Percentiles rank a stretch among this genome's conserved stretches.
Evolutionary conservation across 805 yeast genomes (phyloP).

Genomic region (Millerago galiae): DNA sequence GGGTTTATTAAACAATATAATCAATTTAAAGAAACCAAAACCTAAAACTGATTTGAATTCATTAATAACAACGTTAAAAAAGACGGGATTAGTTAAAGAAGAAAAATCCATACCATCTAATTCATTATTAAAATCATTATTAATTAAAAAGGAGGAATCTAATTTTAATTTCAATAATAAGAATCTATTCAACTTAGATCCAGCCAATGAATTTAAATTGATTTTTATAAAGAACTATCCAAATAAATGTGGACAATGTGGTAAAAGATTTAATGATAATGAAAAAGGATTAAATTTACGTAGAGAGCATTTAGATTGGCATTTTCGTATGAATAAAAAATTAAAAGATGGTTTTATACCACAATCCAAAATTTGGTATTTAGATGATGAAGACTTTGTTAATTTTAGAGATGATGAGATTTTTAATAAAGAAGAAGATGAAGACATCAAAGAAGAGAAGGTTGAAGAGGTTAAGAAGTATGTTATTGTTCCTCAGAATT

Average conservation of each 20-base stretch:
- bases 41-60: conserved; percentile 7
- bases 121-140: conserved; percentile 6
- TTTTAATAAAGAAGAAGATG: conserved; percentile 9
- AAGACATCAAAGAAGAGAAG: conserved; percentile 10
- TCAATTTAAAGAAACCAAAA: conserved; percentile 13
- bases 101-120: conserved; percentile 6
- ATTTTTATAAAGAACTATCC: conserved; percentile 35
- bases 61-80: conserved; percentile 14
- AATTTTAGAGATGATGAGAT: conserved; percentile 64
- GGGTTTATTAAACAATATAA: conserved; percentile 15
- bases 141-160: conserved; percentile 10
- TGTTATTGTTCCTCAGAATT: conserved; percentile 62
- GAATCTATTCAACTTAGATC: conserved; percentile 28
- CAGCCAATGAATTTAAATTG: conserved; percentile 33
- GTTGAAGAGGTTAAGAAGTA: conserved; percentile 29
- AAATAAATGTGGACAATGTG: conserved; percentile 83
- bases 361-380: conserved; percentile 79
- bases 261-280: conserved; percentile 70
- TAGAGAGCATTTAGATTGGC: conserved; percentile 88
- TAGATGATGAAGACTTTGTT: conserved; percentile 67
- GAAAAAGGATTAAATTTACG: conserved; percentile 45
- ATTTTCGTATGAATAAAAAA: conserved; percentile 83
- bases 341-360: conserved; percentile 46
- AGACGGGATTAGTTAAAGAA: conserved; percentile 18
- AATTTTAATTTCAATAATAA: conserved; percentile 25